Evolutionary conservation across 495 filamentous ascomycete species (phyloP).

Genomic region (Trichoderma gamsii): DNA sequence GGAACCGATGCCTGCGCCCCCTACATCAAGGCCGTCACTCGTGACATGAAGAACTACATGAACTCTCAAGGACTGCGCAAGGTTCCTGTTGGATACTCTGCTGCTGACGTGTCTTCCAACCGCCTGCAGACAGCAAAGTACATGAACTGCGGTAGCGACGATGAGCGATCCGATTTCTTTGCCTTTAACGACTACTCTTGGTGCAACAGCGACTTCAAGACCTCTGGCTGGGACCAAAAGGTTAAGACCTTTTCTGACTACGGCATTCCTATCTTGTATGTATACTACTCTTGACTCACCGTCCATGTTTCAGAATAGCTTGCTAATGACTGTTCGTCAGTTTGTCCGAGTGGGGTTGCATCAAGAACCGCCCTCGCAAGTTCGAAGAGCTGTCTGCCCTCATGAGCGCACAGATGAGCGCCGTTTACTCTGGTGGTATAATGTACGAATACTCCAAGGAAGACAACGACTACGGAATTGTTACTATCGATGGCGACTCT

Average conservation of each 20-base stretch:
- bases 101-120: conserved; percentile 77
- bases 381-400: conserved; percentile 76
- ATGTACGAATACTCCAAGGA: conserved; percentile 94
- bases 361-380: conserved; percentile 60
- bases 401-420: conserved; percentile 78
- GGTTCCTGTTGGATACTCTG: conserved; percentile 91
- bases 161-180: conserved; percentile 88
- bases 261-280: conserved; percentile 75
- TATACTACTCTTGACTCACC: neutral
- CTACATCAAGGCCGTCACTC: conserved; percentile 88
- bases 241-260: conserved; percentile 87
- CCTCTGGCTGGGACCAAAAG: conserved; percentile 85
- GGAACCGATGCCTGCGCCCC: conserved; percentile 68
- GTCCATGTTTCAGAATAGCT: neutral
- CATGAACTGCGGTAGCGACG: conserved; percentile 90
- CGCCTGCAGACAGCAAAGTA: conserved; percentile 83
- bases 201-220: conserved; percentile 77
- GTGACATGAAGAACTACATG: conserved; percentile 88
- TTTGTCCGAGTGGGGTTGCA: conserved; percentile 92
- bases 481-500: conserved; percentile 52
- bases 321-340: conserved; percentile 21
- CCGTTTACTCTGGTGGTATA: conserved; percentile 90
- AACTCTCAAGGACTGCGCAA: conserved; percentile 62
- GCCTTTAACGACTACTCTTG: conserved; percentile 98
- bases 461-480: conserved; percentile 69